Conservation (phyloP, 306 rosid species). For the Styphnolobium japonicum region DNA sequence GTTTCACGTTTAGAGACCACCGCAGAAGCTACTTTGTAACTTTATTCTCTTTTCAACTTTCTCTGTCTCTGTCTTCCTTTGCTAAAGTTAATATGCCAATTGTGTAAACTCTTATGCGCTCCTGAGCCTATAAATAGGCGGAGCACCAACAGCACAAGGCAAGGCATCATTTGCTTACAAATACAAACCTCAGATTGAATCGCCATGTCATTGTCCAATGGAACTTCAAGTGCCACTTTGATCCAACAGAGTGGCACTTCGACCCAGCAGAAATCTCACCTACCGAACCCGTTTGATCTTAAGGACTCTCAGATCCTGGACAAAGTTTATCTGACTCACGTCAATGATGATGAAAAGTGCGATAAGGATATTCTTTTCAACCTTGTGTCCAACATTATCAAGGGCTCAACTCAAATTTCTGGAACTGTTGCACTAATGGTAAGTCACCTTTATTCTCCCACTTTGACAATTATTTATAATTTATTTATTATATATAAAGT, state of each 20-base stretch:
- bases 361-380: constrained; percentile 3
- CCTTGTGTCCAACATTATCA: constrained; percentile 33
- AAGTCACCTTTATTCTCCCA: neutral
- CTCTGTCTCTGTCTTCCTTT: neutral
- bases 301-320: constrained; percentile 26
- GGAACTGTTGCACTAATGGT: constrained; percentile 33
- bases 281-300: constrained; percentile 29
- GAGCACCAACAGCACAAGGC: neutral
- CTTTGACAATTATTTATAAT: neutral
- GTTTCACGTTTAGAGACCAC: neutral
- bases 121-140: constrained; percentile 19
- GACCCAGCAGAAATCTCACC: neutral
- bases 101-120: constrained; percentile 4
- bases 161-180: neutral
- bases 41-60: neutral
- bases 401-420: too few relatives aligned
- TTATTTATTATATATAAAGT: neutral
- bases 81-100: neutral
- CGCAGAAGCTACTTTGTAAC: constrained; percentile 5
- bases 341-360: constrained; percentile 34
- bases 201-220: constrained; percentile 17
- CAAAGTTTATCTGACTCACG: constrained; percentile 29
- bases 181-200: constrained; percentile 2
- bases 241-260: neutral
- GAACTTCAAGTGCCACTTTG: neutral